Evolutionary conservation across 2,329 filamentous ascomycete species (phyloP).

Genomic region (Akanthomyces uredinophilus): DNA sequence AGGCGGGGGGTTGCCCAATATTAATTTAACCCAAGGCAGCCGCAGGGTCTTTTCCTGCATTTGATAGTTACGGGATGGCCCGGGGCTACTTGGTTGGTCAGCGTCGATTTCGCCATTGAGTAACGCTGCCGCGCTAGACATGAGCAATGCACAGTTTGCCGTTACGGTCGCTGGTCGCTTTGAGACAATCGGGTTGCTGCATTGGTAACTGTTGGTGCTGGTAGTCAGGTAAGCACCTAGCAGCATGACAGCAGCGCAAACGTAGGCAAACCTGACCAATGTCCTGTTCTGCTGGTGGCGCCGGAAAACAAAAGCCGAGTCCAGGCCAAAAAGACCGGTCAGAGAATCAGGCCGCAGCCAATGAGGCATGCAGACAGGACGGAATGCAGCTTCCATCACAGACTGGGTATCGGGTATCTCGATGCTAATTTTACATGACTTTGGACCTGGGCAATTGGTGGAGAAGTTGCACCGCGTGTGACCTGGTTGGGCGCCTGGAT

Average conservation of each 20-base stretch:
- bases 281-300: too few species aligned
- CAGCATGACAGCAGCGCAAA: too few species aligned
- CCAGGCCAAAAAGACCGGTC: too few species aligned
- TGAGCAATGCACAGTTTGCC: background rate
- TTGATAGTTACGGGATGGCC: background rate
- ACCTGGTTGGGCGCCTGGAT: background rate
- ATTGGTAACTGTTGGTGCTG: too few species aligned
- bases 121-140: background rate
- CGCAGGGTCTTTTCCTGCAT: constrained; percentile 6
- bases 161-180: background rate
- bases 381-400: background rate
- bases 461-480: background rate
- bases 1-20: background rate
- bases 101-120: background rate
- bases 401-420: background rate
- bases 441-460: background rate
- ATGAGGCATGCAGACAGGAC: background rate
- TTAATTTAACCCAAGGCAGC: background rate
- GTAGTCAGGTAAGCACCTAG: too few species aligned
- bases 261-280: too few species aligned
- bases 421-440: background rate
- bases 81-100: background rate
- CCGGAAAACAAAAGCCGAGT: too few species aligned
- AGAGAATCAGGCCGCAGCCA: too few species aligned
- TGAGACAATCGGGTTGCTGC: background rate